Conservation (phyloP, 768 basidiomycete genomes). For the Aureoboletus auriporus region DNA sequence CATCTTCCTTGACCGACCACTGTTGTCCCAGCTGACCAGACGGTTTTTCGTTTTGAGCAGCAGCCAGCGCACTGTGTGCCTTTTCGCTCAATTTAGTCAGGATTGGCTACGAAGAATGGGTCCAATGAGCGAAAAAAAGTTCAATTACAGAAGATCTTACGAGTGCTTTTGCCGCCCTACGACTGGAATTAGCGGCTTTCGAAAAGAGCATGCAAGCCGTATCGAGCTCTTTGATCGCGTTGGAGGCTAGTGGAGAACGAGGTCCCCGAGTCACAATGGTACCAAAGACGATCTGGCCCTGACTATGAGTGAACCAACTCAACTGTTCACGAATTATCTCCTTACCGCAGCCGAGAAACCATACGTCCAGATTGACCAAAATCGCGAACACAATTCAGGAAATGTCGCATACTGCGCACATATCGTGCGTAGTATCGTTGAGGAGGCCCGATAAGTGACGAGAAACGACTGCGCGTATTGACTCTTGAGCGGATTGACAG, state of each 20-base stretch:
- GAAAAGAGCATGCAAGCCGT: constrained; percentile 63
- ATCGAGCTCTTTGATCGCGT: constrained; percentile 68
- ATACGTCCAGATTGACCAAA: constrained; percentile 63
- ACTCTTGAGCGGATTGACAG: constrained; percentile 62
- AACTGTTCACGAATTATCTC: not conserved
- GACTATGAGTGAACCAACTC: constrained; percentile 1
- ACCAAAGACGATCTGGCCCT: constrained; percentile 65
- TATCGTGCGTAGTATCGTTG: constrained; percentile 51
- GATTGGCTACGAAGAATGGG: constrained; percentile 40
- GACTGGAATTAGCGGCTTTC: constrained; percentile 54
- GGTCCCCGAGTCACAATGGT: constrained; percentile 76
- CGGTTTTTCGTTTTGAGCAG: constrained; percentile 35
- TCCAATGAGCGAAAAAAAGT: not conserved
- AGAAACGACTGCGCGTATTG: constrained; percentile 62
- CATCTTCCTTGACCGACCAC: constrained; percentile 53
- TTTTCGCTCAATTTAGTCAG: constrained; percentile 60
- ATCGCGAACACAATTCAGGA: constrained; percentile 48
- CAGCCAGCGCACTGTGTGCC: constrained; percentile 52
- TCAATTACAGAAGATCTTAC: constrained; percentile 34
- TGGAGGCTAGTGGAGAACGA: constrained; percentile 57
- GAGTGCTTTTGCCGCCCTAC: constrained; percentile 61
- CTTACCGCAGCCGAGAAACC: constrained; percentile 52
- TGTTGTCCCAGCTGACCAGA: constrained; percentile 32
- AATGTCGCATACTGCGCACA: constrained; percentile 43
- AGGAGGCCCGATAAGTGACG: constrained; percentile 56